These are phyloP conservation scores for Ambrosiella beaveri DNA, from an alignment of 2,329 filamentous ascomycete genomes.

Conservation along the genomic window DNA sequence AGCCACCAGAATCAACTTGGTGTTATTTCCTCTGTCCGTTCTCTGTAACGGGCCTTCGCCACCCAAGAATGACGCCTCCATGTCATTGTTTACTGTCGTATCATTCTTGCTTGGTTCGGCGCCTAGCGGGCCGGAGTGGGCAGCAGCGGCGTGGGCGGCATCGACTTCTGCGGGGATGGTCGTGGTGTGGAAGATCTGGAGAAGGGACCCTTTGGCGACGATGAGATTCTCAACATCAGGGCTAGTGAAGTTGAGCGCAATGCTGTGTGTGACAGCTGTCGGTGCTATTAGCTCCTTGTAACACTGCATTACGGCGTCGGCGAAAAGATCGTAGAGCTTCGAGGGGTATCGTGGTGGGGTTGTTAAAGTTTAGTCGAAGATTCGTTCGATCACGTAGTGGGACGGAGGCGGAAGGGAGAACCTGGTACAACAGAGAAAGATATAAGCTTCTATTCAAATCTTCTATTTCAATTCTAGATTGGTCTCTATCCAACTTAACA, in stretches of 20 bases:
- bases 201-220: conserved; percentile 77
- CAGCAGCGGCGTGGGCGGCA: conserved; percentile 21
- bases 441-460: conserved; percentile 13
- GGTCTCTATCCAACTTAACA: no score
- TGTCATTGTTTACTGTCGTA: conserved; percentile 42
- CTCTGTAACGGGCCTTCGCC: conserved; percentile 43
- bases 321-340: not conserved
- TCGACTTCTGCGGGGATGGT: conserved; percentile 47
- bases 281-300: conserved; percentile 92
- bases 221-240: conserved; percentile 66
- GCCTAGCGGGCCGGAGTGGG: conserved; percentile 16
- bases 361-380: not conserved
- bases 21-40: conserved; percentile 46
- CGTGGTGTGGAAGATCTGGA: conserved; percentile 75
- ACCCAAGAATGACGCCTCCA: conserved; percentile 49
- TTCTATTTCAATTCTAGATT: not conserved
- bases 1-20: conserved; percentile 67
- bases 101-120: conserved; percentile 28
- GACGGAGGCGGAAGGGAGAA: not conserved
- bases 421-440: conserved; percentile 8
- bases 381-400: not conserved
- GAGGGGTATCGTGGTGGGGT: not conserved
- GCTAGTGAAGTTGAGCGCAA: conserved; percentile 61
- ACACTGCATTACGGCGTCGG: conserved; percentile 57
- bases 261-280: conserved; percentile 79